These are phyloP conservation scores for Podospora didyma DNA, from an alignment of 495 filamentous ascomycete genomes.

Conservation along the genomic window DNA sequence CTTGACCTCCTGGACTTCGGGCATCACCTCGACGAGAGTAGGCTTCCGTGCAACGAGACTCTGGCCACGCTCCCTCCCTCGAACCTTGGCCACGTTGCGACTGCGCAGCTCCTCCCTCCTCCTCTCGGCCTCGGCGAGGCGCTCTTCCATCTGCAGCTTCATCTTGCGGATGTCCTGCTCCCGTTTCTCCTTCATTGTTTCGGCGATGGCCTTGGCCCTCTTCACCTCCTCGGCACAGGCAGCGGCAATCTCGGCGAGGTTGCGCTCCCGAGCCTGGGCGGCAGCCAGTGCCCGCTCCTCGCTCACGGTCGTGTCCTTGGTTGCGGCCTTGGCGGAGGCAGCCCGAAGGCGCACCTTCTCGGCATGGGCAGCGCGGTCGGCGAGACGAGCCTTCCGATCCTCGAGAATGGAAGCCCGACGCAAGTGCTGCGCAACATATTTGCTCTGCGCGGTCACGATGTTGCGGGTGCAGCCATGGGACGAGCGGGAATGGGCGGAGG, in stretches of 20 bases:
- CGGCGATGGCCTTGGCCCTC: constrained; percentile 86
- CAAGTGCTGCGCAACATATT: constrained; percentile 83
- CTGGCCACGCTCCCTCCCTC: constrained; percentile 58
- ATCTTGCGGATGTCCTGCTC: constrained; percentile 78
- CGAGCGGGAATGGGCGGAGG: constrained; percentile 71
- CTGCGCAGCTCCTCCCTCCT: constrained; percentile 57
- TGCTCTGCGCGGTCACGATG: constrained; percentile 62
- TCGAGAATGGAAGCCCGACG: constrained; percentile 90
- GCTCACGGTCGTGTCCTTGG: constrained; percentile 54
- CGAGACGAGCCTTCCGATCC: constrained; percentile 85
- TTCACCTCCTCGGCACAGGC: constrained; percentile 93
- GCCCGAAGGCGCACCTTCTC: constrained; percentile 94
- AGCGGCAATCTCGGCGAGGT: constrained; percentile 88
- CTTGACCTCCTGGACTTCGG: constrained; percentile 51
- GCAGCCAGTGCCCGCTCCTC: constrained; percentile 89
- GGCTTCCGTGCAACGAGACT: constrained; percentile 55
- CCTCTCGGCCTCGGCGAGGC: constrained; percentile 81
- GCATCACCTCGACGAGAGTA: constrained; percentile 39
- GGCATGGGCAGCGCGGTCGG: constrained; percentile 89
- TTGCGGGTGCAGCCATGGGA: constrained; percentile 57
- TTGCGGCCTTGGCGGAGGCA: constrained; percentile 76
- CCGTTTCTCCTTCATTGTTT: constrained; percentile 85
- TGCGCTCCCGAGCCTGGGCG: constrained; percentile 82
- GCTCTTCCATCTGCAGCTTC: constrained; percentile 77
- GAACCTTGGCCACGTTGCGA: constrained; percentile 50